phyloP scores from a whole-genome alignment of 2,329 filamentous ascomycete genomes.

The Botrytis aclada region DNA sequence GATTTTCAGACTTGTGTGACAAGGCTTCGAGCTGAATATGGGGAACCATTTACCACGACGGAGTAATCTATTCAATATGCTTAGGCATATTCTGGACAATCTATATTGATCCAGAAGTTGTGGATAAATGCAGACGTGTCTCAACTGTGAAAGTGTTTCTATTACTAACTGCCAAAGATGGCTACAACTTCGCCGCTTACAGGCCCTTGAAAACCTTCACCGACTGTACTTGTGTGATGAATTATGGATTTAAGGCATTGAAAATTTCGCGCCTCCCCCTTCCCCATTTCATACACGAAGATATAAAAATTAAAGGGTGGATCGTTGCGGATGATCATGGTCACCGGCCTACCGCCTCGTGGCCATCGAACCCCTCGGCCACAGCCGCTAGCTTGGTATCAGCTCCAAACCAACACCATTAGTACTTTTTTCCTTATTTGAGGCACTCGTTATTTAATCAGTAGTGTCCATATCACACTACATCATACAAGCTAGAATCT shows the following conservation, averaged over 20 bases:
- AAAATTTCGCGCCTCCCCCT: background rate
- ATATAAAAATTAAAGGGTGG: background rate
- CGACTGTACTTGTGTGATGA: background rate
- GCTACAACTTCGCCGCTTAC: background rate
- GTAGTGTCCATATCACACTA: background rate
- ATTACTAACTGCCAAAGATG: background rate
- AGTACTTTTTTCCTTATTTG: background rate
- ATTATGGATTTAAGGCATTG: background rate
- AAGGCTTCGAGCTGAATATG: conserved; percentile 6
- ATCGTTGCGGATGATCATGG: background rate
- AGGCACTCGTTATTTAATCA: background rate
- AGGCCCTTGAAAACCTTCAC: background rate
- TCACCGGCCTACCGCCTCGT: background rate
- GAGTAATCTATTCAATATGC: background rate
- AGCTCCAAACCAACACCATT: background rate
- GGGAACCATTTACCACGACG: background rate
- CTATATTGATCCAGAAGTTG: background rate
- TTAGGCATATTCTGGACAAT: background rate
- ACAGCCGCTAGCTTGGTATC: background rate
- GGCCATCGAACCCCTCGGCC: background rate
- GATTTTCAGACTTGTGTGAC: conserved; percentile 7
- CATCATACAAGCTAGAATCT: background rate
- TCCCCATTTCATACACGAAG: background rate
- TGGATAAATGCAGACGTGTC: background rate
- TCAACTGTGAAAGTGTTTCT: background rate